Evolutionary conservation across 1,139 yeast genomes (phyloP), one percentile per base, ranked within the genome.

Genomic region (Pichia sp.): DNA sequence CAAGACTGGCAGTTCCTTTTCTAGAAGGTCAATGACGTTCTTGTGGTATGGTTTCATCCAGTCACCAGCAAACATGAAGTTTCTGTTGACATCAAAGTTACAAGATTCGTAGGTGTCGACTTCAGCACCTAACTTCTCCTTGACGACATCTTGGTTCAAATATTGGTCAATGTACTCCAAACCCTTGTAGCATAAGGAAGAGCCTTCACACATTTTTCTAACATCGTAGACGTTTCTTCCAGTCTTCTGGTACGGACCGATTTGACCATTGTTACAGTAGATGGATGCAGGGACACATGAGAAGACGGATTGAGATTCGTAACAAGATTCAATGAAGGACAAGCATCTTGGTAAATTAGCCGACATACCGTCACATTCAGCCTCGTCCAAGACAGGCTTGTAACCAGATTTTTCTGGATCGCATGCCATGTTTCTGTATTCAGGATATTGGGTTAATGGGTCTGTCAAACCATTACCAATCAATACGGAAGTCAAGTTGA

Each of bases 391-490:
- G 9, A 87, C 94, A 9, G 94, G 69, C 27, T 83, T 81, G 49
- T 78, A 83, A 32, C 96, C 97, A n/a, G 50, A 49, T 55, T 95
- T 95, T 53, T 76, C 68, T 5, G 37, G 28, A 14, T 24, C 11
- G 63, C 98, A 91, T 10, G 96, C 97, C 98, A 91, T 91, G 60
- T 94, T 94, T 64, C 84, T 83, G 63, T 86, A 91, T 60, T 77
- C 77, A 50, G 80, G 82, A 60, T 82, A 84, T 66, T 91, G 98
- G 45, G 77, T 76, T 59, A 85, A 73, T 13, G 95, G 88, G 62
- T 91, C 97, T 37, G 96, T 87, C 56, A 91, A 74, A 40, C 98
- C 98, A 58, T 91, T 91, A 56, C 98, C 98, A 55, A 91, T 88
- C 62, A 91, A 64, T 29, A 91, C 86, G 6, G 96, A 85, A 19